phyloP scores from a whole-genome alignment of 305 asterid species.

The Fraxinus greggii region DNA sequence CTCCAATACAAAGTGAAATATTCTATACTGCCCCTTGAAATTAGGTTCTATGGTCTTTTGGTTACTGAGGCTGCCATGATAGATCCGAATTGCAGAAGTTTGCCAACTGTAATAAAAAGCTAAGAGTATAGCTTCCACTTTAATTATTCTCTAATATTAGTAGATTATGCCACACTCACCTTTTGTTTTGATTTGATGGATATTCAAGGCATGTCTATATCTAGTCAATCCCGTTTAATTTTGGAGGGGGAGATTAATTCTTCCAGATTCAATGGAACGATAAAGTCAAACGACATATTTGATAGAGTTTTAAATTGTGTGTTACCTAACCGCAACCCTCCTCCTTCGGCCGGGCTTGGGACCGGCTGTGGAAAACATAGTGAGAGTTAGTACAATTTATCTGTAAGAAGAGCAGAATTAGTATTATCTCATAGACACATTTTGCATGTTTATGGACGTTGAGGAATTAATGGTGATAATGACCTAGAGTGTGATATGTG shows the following conservation, averaged over 20 bases:
- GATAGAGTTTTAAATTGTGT: background rate
- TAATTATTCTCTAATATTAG: background rate
- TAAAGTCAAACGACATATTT: background rate
- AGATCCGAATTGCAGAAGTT: background rate
- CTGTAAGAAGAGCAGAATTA: background rate
- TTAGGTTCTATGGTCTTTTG: background rate
- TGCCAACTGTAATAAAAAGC: background rate
- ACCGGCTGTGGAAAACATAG: background rate
- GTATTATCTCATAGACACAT: background rate
- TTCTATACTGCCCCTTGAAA: background rate
- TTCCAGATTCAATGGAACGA: background rate
- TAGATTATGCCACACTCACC: background rate
- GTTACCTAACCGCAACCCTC: background rate
- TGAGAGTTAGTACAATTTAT: background rate
- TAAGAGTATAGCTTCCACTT: background rate
- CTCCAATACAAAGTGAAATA: background rate
- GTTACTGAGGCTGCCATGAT: background rate
- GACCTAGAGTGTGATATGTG: background rate
- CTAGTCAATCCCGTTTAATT: background rate
- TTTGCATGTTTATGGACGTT: background rate
- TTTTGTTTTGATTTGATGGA: background rate
- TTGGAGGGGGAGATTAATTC: background rate
- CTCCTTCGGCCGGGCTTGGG: background rate
- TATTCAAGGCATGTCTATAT: background rate
- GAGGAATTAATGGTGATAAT: background rate